Evolutionary conservation across 805 yeast species (phyloP).

Genomic region (Monosporozyma aerobia): DNA sequence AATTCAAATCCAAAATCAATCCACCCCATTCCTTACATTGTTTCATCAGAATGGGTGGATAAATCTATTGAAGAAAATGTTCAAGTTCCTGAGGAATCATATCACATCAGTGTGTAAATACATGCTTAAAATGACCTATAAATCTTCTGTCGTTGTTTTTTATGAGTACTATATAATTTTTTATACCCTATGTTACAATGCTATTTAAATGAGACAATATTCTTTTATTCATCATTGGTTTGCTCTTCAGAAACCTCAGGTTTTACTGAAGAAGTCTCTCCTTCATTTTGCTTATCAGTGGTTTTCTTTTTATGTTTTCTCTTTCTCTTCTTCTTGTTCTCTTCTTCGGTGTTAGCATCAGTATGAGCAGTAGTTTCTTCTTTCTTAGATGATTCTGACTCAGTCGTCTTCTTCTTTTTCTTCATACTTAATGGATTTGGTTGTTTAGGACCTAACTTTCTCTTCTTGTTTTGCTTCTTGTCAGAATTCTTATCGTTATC

Average conservation of each 20-base stretch:
- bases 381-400: neutral
- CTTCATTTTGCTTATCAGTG: neutral
- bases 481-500: conserved; percentile 10
- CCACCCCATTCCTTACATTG: conserved; percentile 28
- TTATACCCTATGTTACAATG: neutral
- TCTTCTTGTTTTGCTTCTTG: conserved; percentile 44
- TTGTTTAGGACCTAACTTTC: conserved; percentile 57
- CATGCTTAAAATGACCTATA: neutral
- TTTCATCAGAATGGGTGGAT: conserved; percentile 31
- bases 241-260: neutral
- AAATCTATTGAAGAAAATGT: conserved; percentile 26
- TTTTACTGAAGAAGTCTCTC: neutral
- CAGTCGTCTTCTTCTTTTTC: conserved; percentile 47
- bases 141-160: neutral
- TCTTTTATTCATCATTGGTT: neutral
- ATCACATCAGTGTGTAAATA: conserved; percentile 1
- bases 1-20: neutral
- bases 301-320: conserved; percentile 16
- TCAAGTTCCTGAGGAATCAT: conserved; percentile 30
- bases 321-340: conserved; percentile 11
- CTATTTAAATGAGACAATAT: neutral
- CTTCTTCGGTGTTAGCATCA: conserved; percentile 1
- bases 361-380: neutral
- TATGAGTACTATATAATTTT: neutral
- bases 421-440: conserved; percentile 90